Evolutionary conservation across 1,284 basidiomycete genomes (phyloP).

Genomic region (Apiotrichum akiyoshidainum): DNA sequence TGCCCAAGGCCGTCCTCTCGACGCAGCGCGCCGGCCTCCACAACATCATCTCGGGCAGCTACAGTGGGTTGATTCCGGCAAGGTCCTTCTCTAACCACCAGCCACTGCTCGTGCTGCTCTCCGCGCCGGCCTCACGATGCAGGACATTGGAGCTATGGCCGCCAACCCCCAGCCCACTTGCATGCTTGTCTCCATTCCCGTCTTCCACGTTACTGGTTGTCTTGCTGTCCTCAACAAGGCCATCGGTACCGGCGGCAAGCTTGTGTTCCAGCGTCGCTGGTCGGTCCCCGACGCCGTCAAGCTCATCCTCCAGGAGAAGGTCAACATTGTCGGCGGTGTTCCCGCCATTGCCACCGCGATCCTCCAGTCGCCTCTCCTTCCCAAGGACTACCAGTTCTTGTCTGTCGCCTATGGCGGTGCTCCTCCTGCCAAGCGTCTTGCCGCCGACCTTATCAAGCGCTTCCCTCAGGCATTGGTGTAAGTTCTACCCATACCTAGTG

Average conservation of each 20-base stretch:
- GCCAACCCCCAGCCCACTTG: not conserved
- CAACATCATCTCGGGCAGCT: not conserved
- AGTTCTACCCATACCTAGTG: not conserved
- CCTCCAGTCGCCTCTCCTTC: conserved; percentile 33
- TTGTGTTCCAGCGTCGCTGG: conserved; percentile 41
- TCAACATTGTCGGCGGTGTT: conserved; percentile 44
- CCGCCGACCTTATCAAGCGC: conserved; percentile 29
- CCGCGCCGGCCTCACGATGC: conserved; percentile 22
- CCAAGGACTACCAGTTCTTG: conserved; percentile 26
- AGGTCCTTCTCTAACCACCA: not conserved
- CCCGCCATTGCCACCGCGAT: conserved; percentile 41
- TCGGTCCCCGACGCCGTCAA: conserved; percentile 31
- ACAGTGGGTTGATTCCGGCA: not conserved
- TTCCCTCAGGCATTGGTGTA: conserved; percentile 31
- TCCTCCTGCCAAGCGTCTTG: conserved; percentile 36
- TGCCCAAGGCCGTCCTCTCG: conserved; percentile 7
- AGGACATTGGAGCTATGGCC: conserved; percentile 3
- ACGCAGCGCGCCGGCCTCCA: conserved; percentile 12
- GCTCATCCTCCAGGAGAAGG: conserved; percentile 33
- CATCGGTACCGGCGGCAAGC: conserved; percentile 35
- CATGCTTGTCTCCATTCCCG: conserved; percentile 36
- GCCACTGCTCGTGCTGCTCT: conserved; percentile 25
- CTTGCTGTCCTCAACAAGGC: conserved; percentile 39
- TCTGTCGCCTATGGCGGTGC: conserved; percentile 47
- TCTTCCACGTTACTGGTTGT: conserved; percentile 49